A percentile compares a stretch with the other conserved stretches of the same genome.
Conservation (phyloP, 805 yeast genomes). For the Candida palmyrensis region DNA sequence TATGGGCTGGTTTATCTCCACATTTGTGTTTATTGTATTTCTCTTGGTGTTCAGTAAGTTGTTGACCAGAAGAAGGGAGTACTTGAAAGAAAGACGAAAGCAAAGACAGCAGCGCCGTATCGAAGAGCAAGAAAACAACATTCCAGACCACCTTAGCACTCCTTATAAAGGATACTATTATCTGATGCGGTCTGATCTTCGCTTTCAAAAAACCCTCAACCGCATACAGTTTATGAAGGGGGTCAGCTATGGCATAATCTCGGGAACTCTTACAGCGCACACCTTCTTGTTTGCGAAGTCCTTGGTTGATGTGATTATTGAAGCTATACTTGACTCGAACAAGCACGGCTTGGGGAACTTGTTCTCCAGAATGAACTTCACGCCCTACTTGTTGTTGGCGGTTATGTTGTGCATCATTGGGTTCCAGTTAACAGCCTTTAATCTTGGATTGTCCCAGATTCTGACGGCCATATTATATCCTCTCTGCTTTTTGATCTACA, state of each 20-base stretch:
- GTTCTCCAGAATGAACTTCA: constrained; percentile 17
- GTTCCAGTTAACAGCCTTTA: constrained; percentile 66
- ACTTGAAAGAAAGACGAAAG: constrained; percentile 1
- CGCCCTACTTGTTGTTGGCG: constrained; percentile 40
- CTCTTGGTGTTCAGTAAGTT: constrained; percentile 20
- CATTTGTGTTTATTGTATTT: constrained; percentile 23
- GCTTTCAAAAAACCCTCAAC: constrained; percentile 8
- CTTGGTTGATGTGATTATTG: constrained; percentile 61
- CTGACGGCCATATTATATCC: constrained; percentile 82
- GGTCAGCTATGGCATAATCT: constrained; percentile 55
- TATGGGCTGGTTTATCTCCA: constrained; percentile 49
- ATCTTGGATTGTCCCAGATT: constrained; percentile 63
- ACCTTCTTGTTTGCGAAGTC: constrained; percentile 83
- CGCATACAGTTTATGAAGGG: constrained; percentile 45
- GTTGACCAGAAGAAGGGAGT: constrained; percentile 11
- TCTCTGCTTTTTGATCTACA: constrained; percentile 77
- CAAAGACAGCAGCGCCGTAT: constrained; percentile 5
- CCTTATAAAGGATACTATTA: no score
- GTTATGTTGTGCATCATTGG: constrained; percentile 60
- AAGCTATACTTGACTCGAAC: constrained; percentile 32
- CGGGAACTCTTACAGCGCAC: constrained; percentile 82
- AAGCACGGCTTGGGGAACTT: constrained; percentile 10
- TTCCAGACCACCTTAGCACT: no score
- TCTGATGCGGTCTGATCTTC: constrained; percentile 5
- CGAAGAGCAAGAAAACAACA: constrained; percentile 4